phyloP scores from a whole-genome alignment of 208 protist genomes.

The Crithidia bombi region DNA sequence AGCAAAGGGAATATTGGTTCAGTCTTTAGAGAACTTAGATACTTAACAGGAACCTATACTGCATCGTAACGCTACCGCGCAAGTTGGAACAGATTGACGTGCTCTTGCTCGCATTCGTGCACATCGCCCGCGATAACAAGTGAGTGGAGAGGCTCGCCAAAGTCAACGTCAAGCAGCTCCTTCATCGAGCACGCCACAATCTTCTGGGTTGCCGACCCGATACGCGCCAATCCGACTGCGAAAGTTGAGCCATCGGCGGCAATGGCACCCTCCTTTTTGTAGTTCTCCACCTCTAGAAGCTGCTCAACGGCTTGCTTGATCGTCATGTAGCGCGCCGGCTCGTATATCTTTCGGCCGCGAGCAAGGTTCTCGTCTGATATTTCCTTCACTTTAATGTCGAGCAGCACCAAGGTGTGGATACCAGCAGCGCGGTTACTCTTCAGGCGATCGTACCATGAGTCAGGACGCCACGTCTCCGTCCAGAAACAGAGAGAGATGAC shows the following conservation, averaged over 20 bases:
- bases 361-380: slow-evolving; percentile 96
- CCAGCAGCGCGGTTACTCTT: slow-evolving; percentile 87
- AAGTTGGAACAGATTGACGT: slow-evolving; percentile 72
- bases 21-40: no score
- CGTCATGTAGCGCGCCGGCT: slow-evolving; percentile 99
- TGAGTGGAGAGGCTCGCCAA: slow-evolving; percentile 97
- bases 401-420: slow-evolving; percentile 98
- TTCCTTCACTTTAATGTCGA: slow-evolving; percentile 99
- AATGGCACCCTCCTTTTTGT: slow-evolving; percentile 69
- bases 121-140: slow-evolving; percentile 97
- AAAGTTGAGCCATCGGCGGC: slow-evolving; percentile 83
- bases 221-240: slow-evolving; percentile 95
- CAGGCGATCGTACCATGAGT: slow-evolving; percentile 98
- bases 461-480: slow-evolving; percentile 97
- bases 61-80: no score
- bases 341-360: slow-evolving; percentile 94
- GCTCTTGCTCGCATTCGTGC: slow-evolving; percentile 94
- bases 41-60: no score
- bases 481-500: slow-evolving; percentile 97
- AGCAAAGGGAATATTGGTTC: no score
- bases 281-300: slow-evolving; percentile 94
- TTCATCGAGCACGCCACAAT: slow-evolving; percentile 94
- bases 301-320: slow-evolving; percentile 96
- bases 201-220: slow-evolving; percentile 93
- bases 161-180: slow-evolving; percentile 93